A percentile compares a stretch with the other conserved stretches of the same genome.
These are phyloP conservation scores for Aaosphaeria pasadenensis DNA, from an alignment of 2,329 filamentous ascomycete species.

Conservation along the genomic window DNA sequence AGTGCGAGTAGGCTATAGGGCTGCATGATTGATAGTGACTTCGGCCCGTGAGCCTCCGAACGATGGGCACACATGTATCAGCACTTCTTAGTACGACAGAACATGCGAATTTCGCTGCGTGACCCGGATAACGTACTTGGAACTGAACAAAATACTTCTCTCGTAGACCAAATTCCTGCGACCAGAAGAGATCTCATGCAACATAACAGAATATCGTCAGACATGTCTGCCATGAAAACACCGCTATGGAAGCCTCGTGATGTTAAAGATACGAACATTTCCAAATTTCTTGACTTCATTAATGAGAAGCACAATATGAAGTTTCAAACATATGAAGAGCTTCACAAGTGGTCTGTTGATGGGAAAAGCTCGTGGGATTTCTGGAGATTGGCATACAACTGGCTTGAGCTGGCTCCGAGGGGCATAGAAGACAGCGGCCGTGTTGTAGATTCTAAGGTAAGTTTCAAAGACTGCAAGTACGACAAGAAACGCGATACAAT, in stretches of 20 bases:
- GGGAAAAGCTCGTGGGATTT: not conserved
- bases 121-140: no score
- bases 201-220: no score
- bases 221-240: slow-evolving; percentile 16
- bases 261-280: not conserved
- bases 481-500: not conserved
- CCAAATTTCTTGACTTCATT: not conserved
- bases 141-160: no score
- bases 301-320: not conserved
- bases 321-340: not conserved
- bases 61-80: no score
- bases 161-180: no score
- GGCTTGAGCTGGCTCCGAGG: not conserved
- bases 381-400: not conserved
- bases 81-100: no score
- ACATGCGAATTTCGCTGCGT: no score
- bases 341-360: not conserved
- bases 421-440: not conserved
- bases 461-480: not conserved
- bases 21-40: no score
- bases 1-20: no score
- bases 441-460: not conserved
- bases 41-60: no score
- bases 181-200: no score
- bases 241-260: not conserved